Evolutionary conservation across 257 asterid species (phyloP).

Genomic region (Nicotiana benthamiana): DNA sequence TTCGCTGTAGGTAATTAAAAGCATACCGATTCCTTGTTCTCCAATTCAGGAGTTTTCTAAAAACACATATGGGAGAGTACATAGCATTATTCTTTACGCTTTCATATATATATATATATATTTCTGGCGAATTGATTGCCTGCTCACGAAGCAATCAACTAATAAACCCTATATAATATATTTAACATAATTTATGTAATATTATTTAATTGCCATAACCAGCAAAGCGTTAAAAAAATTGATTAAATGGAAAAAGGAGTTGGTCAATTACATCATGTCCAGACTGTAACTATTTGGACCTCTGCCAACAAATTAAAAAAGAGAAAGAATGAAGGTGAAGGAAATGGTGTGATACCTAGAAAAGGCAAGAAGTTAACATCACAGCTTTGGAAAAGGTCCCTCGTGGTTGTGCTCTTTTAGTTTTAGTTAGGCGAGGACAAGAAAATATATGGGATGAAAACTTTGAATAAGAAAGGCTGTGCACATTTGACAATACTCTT

Average conservation of each 20-base stretch:
- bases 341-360: neutral
- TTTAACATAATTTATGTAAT: neutral
- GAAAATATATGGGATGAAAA: neutral
- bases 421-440: neutral
- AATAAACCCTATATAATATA: neutral
- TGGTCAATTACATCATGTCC: neutral
- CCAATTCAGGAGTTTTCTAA: neutral
- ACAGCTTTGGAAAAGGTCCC: neutral
- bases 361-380: constrained; percentile 24
- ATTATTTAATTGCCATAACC: neutral
- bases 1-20: neutral
- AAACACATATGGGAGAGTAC: neutral
- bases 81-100: neutral
- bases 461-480: constrained; percentile 24
- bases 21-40: neutral
- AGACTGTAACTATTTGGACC: neutral
- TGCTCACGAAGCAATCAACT: neutral
- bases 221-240: too few relatives aligned
- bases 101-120: neutral
- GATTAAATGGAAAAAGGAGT: too few relatives aligned
- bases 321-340: neutral
- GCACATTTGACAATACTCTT: constrained; percentile 1
- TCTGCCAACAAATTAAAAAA: neutral
- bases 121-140: neutral
- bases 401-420: constrained; percentile 9